Conservation (phyloP, 805 yeast species). For the Debaryomyces hansenii region DNA sequence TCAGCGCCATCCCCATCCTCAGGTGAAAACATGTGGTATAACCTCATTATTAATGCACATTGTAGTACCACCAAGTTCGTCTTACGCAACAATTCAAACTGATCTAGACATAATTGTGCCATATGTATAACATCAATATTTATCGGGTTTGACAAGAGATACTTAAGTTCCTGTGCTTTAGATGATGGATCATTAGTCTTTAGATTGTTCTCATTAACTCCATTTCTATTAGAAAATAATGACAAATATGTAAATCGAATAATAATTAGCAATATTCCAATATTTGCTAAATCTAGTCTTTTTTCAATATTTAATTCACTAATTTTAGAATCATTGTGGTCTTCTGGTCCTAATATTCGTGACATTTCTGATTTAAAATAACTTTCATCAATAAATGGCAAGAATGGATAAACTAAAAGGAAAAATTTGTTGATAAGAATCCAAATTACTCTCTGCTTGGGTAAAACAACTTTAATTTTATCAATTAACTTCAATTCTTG, state of each 20-base stretch:
- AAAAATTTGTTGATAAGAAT: slow-evolving; percentile 59
- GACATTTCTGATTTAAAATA: slow-evolving; percentile 44
- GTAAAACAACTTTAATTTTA: slow-evolving; percentile 45
- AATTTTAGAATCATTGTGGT: slow-evolving; percentile 18
- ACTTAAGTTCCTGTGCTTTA: slow-evolving; percentile 23
- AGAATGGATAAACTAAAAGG: slow-evolving; percentile 56
- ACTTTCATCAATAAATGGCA: slow-evolving; percentile 67
- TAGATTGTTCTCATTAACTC: slow-evolving; percentile 28
- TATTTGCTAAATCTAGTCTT: slow-evolving; percentile 33
- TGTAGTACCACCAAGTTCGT: slow-evolving; percentile 53
- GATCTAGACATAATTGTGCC: slow-evolving; percentile 38
- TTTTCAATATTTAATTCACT: slow-evolving; percentile 25
- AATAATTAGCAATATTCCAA: slow-evolving; percentile 35
- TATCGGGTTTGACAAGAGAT: slow-evolving; percentile 31
- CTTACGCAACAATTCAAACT: slow-evolving; percentile 32
- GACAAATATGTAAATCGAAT: slow-evolving; percentile 37
- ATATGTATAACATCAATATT: slow-evolving; percentile 27
- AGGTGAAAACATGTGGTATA: slow-evolving; percentile 51
- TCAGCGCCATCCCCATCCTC: slow-evolving; percentile 61
- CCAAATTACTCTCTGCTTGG: slow-evolving; percentile 57
- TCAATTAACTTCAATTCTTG: slow-evolving; percentile 40
- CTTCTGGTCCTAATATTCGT: slow-evolving; percentile 45
- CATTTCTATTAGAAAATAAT: slow-evolving; percentile 33
- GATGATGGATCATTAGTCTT: slow-evolving; percentile 20
- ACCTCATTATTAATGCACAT: slow-evolving; percentile 51